These are phyloP conservation scores for Elsinoe necatrix DNA, from an alignment of 2,329 filamentous ascomycete genomes.

Conservation along the genomic window DNA sequence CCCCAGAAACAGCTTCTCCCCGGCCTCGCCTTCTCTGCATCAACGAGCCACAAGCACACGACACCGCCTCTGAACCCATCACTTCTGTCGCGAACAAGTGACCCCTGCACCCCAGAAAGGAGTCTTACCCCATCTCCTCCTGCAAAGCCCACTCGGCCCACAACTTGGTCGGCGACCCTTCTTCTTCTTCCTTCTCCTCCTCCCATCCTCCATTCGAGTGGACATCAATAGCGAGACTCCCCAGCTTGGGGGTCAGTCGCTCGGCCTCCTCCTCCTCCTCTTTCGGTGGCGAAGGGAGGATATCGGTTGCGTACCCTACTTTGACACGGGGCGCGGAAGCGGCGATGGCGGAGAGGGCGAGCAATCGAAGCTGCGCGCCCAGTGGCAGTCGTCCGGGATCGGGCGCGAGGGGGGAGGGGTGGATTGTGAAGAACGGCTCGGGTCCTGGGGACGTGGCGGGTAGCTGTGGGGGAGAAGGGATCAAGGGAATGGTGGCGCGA, in stretches of 20 bases:
- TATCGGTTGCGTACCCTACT: slow-evolving; percentile 15
- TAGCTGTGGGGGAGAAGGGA: background rate
- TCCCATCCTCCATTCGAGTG: slow-evolving; percentile 12
- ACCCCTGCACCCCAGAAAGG: no score
- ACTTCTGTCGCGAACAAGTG: no score
- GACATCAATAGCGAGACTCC: slow-evolving; percentile 4
- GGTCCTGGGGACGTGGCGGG: background rate
- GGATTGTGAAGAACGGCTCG: slow-evolving; percentile 17
- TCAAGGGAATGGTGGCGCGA: slow-evolving; percentile 13
- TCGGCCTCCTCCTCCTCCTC: background rate
- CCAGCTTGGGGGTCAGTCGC: background rate
- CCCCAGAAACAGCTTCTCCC: no score
- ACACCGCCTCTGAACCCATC: no score
- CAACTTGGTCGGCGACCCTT: slow-evolving; percentile 30
- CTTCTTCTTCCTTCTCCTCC: slow-evolving; percentile 17
- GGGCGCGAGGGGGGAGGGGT: slow-evolving; percentile 6
- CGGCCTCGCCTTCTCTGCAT: no score
- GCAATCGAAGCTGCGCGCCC: background rate
- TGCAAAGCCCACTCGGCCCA: slow-evolving; percentile 29
- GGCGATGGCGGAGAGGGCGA: slow-evolving; percentile 5
- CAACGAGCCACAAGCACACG: no score
- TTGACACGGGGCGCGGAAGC: slow-evolving; percentile 12
- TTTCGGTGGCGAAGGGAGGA: slow-evolving; percentile 11
- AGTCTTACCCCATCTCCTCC: slow-evolving; percentile 20
- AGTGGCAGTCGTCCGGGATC: background rate